Base-by-base conservation (phyloP, 805 yeast genomes). In the Kodamaea neixiangensis region DNA sequence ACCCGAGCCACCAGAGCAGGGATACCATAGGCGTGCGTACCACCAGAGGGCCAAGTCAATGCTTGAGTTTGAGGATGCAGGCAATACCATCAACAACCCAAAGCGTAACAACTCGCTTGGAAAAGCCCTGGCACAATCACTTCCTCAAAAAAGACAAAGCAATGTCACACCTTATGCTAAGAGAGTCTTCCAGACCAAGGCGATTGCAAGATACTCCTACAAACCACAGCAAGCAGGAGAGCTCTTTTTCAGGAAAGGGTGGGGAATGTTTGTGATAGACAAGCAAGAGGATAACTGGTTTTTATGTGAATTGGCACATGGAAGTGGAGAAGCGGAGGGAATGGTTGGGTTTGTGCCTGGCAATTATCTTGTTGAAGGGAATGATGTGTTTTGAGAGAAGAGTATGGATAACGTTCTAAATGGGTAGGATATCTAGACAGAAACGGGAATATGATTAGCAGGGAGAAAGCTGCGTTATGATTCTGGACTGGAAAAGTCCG, bases 211-310 rank as follows among this genome's bases (percentile, higher is more conserved):
- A 53, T 75, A 73, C 55, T 57, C 69, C 7, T 75, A 70, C 57
- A 68, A 65, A 51, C 71, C 77, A 2, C 75, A 72, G 48, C 72
- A 71, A 44, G 66, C 63, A 6, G 78, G 78, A 14, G 79, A 75
- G 54, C 61, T 75, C 21, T 54, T 52, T 33, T 74, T 75, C 62
- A 66, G 59, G 47, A 74, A 73, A 53, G 70, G 71, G 40, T 71
- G 77, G 76, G 59, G 71, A 42, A 68, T 75, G 67, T 75, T 64
- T 51, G 64, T 75, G 21, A 62, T 75, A 25, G 72, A 72, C 58
- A 71, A 69, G 50, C 79, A 75, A 54, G 76, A 69, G 47, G 79
- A 75, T 52, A 65, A 70, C 49, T 75, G 79, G 79, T 75, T 56
- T 54, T 66, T 73, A 34, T 74, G 78, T 58, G 78, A 74, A 54